Base-by-base conservation (phyloP, 768 basidiomycete species). In the Trametes sanguinea region DNA sequence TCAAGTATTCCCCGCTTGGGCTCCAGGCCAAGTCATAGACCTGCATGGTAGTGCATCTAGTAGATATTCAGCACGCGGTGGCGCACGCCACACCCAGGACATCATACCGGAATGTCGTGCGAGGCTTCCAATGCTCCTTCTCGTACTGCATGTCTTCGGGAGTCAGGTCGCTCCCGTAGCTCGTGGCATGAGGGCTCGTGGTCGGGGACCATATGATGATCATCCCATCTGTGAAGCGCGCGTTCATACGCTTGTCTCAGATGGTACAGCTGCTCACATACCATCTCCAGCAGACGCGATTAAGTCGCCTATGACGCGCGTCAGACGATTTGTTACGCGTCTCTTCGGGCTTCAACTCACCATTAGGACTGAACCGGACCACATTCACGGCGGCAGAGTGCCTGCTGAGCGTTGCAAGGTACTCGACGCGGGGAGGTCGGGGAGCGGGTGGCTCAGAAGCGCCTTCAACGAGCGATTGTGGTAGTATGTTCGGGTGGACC, bases 11-110 rank as follows among this genome's bases (percentile, higher is more conserved):
- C 35, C 96, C 94, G 16, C 90, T 89, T 0, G 97, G 97, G 66
- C 92, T 94, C 97, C 97, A 99, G 0, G 95, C 94, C 29, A 99
- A 80, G 71, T 99, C 97, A 73, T 99, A 99, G 6, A 98, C 94
- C 73, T 98, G 94, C 85, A 95, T 93, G 4, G 89, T 88, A 2
- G 94, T 92, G 67, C 92, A 94, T 60, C 95, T 96, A 70, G 11
- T 33, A 6, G n/a, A 11, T 3, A 44, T 40, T 48, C n/a, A 30
- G 9, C 29, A 45, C 11, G 17, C 16, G 7, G 4, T 2, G 6
- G 37, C 14, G 27, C n/a, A 35, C 50, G 5, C 17, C 7, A 13
- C 11, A 22, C 37, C 6, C 4, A 37, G 6, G 35, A 37, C 35
- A 37, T 67, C 80, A 72, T 67, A 94, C 90, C 90, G 81, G 71